A percentile compares a stretch with the other conserved stretches of the same genome.
Evolutionary conservation across 768 basidiomycete genomes (phyloP).

Genomic region (Boletus rubropictus): DNA sequence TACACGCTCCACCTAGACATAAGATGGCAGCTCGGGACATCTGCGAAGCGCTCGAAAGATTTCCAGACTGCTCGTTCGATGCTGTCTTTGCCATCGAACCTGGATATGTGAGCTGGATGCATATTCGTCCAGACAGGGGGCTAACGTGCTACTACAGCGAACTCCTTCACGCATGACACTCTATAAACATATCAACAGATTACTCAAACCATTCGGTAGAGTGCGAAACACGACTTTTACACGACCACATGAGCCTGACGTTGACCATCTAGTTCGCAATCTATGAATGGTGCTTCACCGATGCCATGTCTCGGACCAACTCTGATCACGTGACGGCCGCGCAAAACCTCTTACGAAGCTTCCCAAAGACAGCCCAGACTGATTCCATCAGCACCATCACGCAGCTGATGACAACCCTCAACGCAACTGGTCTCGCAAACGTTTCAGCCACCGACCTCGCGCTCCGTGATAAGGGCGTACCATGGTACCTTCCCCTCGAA

Average conservation of each 20-base stretch:
- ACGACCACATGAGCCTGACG: not conserved
- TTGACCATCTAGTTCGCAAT: not conserved
- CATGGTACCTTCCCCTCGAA: conserved; percentile 5
- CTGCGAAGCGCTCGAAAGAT: conserved; percentile 1
- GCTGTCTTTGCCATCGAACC: conserved; percentile 7
- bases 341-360: not conserved
- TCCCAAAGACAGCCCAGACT: not conserved
- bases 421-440: not conserved
- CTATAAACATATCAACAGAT: conserved; percentile 1
- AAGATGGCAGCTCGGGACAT: not conserved
- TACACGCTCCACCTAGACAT: not conserved
- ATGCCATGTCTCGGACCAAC: not conserved
- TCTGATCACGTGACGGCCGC: not conserved
- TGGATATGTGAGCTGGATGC: conserved; percentile 1
- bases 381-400: not conserved
- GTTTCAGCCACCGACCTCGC: not conserved
- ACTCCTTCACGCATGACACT: not conserved
- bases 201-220: conserved; percentile 6
- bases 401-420: not conserved
- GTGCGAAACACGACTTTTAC: not conserved
- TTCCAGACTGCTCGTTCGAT: conserved; percentile 6
- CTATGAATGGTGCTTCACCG: conserved; percentile 7
- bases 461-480: not conserved
- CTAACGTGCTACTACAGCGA: not conserved
- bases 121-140: not conserved